phyloP scores from a whole-genome alignment of 257 asterid genomes.

The Scutellaria barbata region DNA sequence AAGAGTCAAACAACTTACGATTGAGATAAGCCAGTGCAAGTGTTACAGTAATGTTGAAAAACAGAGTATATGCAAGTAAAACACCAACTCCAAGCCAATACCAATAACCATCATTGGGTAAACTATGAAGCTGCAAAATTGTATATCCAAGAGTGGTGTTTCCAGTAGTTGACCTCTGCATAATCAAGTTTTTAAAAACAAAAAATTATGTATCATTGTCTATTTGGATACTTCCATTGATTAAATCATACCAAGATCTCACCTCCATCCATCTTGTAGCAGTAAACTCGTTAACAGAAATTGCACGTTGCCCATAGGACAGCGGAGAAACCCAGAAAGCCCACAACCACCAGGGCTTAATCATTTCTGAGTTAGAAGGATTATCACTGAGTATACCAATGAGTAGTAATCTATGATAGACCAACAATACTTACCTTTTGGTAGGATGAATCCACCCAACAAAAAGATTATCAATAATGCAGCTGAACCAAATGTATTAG shows the following conservation, averaged over 20 bases:
- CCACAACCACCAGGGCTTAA: constrained; percentile 96
- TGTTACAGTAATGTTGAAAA: constrained; percentile 69
- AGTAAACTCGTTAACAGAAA: constrained; percentile 81
- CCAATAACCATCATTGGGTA: constrained; percentile 65
- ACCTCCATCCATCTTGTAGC: constrained; percentile 88
- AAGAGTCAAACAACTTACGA: constrained; percentile 56
- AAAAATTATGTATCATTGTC: not conserved
- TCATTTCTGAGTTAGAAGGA: constrained; percentile 58
- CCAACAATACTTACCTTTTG: constrained; percentile 56
- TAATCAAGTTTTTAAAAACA: constrained; percentile 31
- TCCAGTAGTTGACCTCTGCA: constrained; percentile 54
- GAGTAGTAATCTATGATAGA: constrained; percentile 24
- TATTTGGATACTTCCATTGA: constrained; percentile 12
- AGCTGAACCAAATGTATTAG: constrained; percentile 89
- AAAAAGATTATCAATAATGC: constrained; percentile 68
- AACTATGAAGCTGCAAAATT: constrained; percentile 63
- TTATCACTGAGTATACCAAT: constrained; percentile 14
- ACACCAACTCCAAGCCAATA: constrained; percentile 85
- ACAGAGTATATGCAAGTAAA: constrained; percentile 61
- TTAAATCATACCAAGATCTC: constrained; percentile 26
- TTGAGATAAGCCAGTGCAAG: constrained; percentile 65
- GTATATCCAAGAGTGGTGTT: constrained; percentile 56
- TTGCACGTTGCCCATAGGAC: constrained; percentile 81
- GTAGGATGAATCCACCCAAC: constrained; percentile 86
- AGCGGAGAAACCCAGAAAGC: constrained; percentile 91